Conservation (phyloP, 805 yeast genomes). For the Wickerhamomyces bisporus region DNA sequence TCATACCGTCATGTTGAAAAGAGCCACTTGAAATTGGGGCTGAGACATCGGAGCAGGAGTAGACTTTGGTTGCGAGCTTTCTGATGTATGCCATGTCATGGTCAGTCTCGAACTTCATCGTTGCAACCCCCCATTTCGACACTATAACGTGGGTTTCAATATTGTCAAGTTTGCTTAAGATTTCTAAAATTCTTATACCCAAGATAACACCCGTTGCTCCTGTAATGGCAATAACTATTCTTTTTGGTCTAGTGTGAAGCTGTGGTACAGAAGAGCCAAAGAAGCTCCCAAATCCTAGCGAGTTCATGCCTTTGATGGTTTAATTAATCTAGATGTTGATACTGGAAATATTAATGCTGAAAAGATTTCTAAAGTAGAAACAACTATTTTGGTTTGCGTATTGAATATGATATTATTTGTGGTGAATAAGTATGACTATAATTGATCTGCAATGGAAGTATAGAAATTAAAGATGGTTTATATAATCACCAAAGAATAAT, state of each 20-base stretch:
- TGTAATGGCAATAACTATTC: conserved; percentile 26
- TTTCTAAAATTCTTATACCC: conserved; percentile 21
- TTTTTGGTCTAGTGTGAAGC: conserved; percentile 1
- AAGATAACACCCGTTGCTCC: conserved; percentile 26
- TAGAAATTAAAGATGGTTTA: too few relatives aligned
- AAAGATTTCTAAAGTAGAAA: too few relatives aligned
- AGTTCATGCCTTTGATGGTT: too few relatives aligned
- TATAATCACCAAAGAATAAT: too few relatives aligned
- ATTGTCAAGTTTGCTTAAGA: conserved; percentile 10
- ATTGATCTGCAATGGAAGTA: too few relatives aligned
- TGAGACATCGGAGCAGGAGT: conserved; percentile 22
- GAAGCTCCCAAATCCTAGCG: too few relatives aligned
- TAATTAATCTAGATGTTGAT: too few relatives aligned
- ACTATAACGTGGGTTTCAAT: conserved; percentile 24
- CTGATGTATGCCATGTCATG: conserved; percentile 16
- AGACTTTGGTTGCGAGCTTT: conserved; percentile 15
- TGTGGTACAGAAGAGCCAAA: too few relatives aligned
- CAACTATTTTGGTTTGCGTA: too few relatives aligned
- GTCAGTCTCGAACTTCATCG: conserved; percentile 27
- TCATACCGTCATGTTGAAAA: conserved; percentile 28
- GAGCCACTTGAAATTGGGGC: conserved; percentile 27
- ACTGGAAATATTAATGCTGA: too few relatives aligned
- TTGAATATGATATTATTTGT: too few relatives aligned
- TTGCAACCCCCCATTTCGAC: conserved; percentile 27
- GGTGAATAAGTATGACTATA: too few relatives aligned